These are phyloP conservation scores for Eryngium alpinum DNA, from an alignment of 140 eudicot genomes.

Conservation along the genomic window DNA sequence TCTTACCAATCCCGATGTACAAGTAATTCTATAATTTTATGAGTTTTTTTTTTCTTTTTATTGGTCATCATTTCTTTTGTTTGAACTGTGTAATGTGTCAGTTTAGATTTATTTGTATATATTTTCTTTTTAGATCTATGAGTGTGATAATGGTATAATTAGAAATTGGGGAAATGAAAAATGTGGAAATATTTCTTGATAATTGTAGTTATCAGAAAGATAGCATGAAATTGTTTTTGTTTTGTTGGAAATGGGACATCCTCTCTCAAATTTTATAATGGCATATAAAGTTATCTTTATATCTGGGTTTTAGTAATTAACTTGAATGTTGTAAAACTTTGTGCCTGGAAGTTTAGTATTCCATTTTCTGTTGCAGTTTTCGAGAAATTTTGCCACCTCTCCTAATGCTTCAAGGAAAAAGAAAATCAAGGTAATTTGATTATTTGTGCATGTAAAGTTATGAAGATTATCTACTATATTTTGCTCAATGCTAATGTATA, in stretches of 20 bases:
- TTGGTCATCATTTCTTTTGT: not conserved
- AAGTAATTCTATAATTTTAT: not conserved
- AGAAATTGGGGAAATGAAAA: no score
- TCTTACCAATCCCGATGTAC: constrained; percentile 45
- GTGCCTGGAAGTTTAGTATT: not conserved
- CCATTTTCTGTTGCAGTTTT: constrained; percentile 34
- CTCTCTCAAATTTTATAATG: no score
- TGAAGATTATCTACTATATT: no score
- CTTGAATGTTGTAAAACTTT: not conserved
- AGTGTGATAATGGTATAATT: no score
- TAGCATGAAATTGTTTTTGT: no score
- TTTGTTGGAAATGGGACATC: no score
- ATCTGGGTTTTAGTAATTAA: not conserved
- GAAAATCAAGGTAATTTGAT: constrained; percentile 54
- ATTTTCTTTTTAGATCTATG: no score
- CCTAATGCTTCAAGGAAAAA: constrained; percentile 53
- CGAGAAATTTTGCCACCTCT: constrained; percentile 55
- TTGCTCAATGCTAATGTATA: no score
- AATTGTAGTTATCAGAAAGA: no score
- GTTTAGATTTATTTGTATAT: no score
- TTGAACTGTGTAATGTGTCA: not conserved
- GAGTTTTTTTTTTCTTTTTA: not conserved
- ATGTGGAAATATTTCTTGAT: no score
- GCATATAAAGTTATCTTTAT: not conserved
- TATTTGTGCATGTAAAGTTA: not conserved